Base-by-base conservation (phyloP, 2,329 filamentous ascomycete genomes). In the Aspergillus tubingensis region DNA sequence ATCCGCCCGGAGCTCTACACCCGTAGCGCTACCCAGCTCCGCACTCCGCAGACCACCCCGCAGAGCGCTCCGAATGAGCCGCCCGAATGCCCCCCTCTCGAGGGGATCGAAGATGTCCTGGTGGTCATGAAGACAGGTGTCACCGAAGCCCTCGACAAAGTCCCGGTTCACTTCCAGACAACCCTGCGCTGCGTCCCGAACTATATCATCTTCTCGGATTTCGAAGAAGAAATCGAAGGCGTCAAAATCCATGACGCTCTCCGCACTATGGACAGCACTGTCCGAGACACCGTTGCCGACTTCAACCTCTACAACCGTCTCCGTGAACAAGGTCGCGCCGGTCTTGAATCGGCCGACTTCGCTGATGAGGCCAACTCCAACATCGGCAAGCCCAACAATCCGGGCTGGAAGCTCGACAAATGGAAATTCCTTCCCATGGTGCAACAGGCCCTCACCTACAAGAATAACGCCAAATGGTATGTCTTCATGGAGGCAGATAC, bases 401-500 rank as follows among this genome's bases (percentile, higher is more conserved):
- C 80, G 8, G 78, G 79, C 58, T 78, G 79, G 83, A 80, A 77
- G 58, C 73, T 86, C 39, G 83, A 86, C 64, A 85, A 85, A 65
- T 86, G 83, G 83, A 86, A 85, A 68, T 82, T 84, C 63, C 71
- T 86, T 19, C 83, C 83, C 6, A 81, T 85, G 76, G 79, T 83
- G 2, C 81, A 84, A 65, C 79, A 81, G 65, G 78, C 82, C 0
- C 75, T 80, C 44, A 68, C 70, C 21, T 63, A 76, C 62, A 73
- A 74, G 39, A 80, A 81, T 2, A 72, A 83, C 25, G 80, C 81
- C 48, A 82, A 82, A 57, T 87, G 85, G 85, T 87, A 81, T 62
- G 74, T 85, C 58, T 87, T 87, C 68, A 80, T 85, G 50, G 85
- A 86, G 65, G 80, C 83, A 0, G 85, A 87, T 67, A 86, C 84